These are phyloP conservation scores for Nadsonia starkeyi-henricii DNA, from an alignment of 1,139 yeast genomes.

Conservation along the genomic window DNA sequence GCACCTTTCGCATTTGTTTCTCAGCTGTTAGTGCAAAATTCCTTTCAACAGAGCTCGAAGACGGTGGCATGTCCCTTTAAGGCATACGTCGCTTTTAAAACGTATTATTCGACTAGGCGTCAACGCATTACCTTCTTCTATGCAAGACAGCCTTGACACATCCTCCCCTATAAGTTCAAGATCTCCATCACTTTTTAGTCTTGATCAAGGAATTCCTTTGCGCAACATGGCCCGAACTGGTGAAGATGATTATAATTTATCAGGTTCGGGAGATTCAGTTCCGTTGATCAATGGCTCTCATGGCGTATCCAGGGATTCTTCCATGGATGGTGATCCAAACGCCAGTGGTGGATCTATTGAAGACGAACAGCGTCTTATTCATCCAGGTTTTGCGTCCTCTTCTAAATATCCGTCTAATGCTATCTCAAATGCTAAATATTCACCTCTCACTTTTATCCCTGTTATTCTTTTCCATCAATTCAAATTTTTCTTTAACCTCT, in stretches of 20 bases:
- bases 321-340: background rate
- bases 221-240: conserved; percentile 5
- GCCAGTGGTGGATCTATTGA: background rate
- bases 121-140: background rate
- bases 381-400: conserved; percentile 1
- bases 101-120: background rate
- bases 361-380: background rate
- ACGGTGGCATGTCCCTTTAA: conserved; percentile 12
- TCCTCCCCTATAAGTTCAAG: background rate
- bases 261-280: conserved; percentile 5
- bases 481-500: conserved; percentile 88
- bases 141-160: background rate
- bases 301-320: conserved; percentile 2
- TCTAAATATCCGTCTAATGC: conserved; percentile 44
- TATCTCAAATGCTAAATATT: conserved; percentile 87
- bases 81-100: conserved; percentile 4
- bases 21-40: background rate
- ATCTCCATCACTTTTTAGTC: background rate
- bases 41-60: background rate
- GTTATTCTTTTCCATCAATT: conserved; percentile 86
- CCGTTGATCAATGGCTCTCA: conserved; percentile 1
- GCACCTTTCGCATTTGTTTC: too few relatives aligned
- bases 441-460: conserved; percentile 79
- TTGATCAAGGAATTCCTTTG: conserved; percentile 4
- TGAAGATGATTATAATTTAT: conserved; percentile 8